A percentile compares a stretch with the other conserved stretches of the same genome.
Conservation (phyloP, 225 moss, liverwort and hornwort species). For the Polytrichum commune region DNA sequence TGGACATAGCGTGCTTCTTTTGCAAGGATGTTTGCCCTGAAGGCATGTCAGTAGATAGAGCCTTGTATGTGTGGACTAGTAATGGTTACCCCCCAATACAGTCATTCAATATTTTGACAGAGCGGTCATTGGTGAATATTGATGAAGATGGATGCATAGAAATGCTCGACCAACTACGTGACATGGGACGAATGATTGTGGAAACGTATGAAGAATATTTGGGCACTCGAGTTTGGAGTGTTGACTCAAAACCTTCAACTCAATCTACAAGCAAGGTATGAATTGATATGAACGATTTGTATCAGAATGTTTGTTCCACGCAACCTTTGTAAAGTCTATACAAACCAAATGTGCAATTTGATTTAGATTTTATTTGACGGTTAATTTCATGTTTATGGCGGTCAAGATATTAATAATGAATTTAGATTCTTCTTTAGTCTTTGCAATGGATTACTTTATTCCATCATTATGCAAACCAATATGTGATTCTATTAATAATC, state of each 20-base stretch:
- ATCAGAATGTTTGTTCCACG: neutral
- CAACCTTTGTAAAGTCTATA: neutral
- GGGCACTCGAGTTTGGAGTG: neutral
- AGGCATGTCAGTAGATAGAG: neutral
- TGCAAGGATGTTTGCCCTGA: neutral
- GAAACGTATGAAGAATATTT: neutral
- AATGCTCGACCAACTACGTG: neutral
- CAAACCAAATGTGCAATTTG: too few species aligned
- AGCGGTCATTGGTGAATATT: neutral
- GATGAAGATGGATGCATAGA: neutral
- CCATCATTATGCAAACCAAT: too few species aligned
- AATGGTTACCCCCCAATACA: neutral
- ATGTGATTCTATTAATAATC: too few species aligned
- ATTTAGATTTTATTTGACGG: too few species aligned
- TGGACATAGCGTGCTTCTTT: neutral
- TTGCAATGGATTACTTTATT: neutral
- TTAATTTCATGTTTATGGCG: neutral
- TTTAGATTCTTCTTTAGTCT: neutral
- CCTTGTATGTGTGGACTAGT: neutral
- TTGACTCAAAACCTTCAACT: neutral
- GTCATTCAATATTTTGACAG: neutral
- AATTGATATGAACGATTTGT: neutral
- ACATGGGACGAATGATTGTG: neutral
- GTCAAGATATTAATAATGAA: neutral
- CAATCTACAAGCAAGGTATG: neutral